Base-by-base conservation (phyloP, 164 flowering plant species). In the Sedum album region DNA sequence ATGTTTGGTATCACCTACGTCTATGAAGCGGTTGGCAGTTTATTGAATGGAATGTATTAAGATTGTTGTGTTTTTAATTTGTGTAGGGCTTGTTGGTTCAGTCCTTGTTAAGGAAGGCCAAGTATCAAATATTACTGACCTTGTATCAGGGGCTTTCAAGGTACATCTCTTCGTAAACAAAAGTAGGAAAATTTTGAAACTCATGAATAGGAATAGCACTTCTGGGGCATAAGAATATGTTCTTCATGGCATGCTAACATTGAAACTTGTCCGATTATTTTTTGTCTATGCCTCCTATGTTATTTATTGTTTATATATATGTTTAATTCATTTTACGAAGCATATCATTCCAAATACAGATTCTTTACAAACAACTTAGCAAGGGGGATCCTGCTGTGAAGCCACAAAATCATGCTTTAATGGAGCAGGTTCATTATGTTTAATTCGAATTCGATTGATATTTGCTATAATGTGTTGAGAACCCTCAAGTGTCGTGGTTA, bases 361-460 rank as follows among this genome's bases (percentile, higher is more conserved):
- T 35, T 20, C 26, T 36, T 36, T 64, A 5, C 66, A 64, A 35
- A 8, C 66, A 64, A 64, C 25, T 64, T 35, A 64, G 28, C 14
- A 23, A 64, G 66, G 46, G 44, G 41, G 44, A 10, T 35, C 44
- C 66, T 20, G 44, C 41, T 35, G 66, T 39, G 41, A 64, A 64
- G 66, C 66, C 66, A 64, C 44, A 46, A 11, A 64, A 64, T 64
- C 21, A 20, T 64, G 21, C 26, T 64, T 64, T 64, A 28, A 35
- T 64, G 44, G 46, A 35, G 25, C 66, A 64, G 66, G 66, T 64
- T 33, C 4, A 11, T 33, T 18, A 0, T n/a, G 14, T n/a, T 18
- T 31, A 39, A 31, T 13, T 4, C 18, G 31, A 14, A 31, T 62
- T 35, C 25, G 41, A 14, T 7, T n/a, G n/a, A n/a, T n/a, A n/a